These are phyloP conservation scores for Termitomyces bulborhizus DNA, from an alignment of 768 basidiomycete species.

Conservation along the genomic window DNA sequence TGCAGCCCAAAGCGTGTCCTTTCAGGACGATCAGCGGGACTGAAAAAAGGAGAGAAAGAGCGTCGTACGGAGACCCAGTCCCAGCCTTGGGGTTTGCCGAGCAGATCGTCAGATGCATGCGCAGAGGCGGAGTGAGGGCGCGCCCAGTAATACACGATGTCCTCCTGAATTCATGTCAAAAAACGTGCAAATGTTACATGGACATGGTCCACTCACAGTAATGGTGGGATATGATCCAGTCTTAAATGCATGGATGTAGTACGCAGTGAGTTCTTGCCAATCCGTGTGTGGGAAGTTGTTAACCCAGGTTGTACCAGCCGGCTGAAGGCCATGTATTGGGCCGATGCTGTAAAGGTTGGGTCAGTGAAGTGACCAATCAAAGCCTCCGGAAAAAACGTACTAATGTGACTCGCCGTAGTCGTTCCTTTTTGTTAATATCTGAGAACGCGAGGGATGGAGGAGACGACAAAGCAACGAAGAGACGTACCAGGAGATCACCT, in stretches of 20 bases:
- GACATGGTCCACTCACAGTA: slow-evolving; percentile 27
- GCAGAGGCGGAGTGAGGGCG: slow-evolving; percentile 58
- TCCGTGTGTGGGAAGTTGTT: slow-evolving; percentile 40
- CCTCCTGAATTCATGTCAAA: slow-evolving; percentile 23
- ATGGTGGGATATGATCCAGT: slow-evolving; percentile 57
- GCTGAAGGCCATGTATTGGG: slow-evolving; percentile 47
- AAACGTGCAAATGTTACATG: background rate
- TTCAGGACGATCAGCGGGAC: background rate
- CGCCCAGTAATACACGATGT: slow-evolving; percentile 52
- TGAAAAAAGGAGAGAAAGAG: background rate
- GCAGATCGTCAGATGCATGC: slow-evolving; percentile 32
- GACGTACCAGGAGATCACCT: slow-evolving; percentile 62
- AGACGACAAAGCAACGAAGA: background rate
- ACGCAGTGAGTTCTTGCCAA: slow-evolving; percentile 58
- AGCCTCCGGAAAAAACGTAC: slow-evolving; percentile 19
- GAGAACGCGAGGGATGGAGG: background rate
- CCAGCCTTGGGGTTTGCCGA: slow-evolving; percentile 42
- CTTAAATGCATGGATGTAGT: slow-evolving; percentile 64
- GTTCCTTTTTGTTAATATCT: slow-evolving; percentile 35
- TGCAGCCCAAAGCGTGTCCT: slow-evolving; percentile 63
- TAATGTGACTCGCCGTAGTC: slow-evolving; percentile 78
- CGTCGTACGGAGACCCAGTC: slow-evolving; percentile 44
- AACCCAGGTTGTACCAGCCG: slow-evolving; percentile 37
- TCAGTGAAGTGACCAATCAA: background rate
- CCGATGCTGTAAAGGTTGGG: slow-evolving; percentile 34